Evolutionary conservation across 352 stramenopile genomes (phyloP).

Genomic region (Saprolegnia parasitica): DNA sequence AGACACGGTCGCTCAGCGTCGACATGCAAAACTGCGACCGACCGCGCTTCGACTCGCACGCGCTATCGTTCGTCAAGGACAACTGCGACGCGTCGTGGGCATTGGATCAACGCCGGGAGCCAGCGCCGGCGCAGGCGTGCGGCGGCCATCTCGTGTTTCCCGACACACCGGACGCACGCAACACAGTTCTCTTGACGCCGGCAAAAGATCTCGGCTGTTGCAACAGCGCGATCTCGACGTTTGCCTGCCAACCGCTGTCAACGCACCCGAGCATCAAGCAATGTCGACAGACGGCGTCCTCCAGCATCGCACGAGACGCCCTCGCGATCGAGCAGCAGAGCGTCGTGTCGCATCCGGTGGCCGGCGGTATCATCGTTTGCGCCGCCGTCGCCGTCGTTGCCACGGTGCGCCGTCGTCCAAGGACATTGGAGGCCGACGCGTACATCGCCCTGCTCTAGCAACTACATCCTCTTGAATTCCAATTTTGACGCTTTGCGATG

Average conservation of each 20-base stretch:
- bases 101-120: background rate
- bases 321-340: too few species aligned
- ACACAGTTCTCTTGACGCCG: background rate
- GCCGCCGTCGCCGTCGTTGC: too few species aligned
- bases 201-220: background rate
- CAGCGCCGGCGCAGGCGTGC: background rate
- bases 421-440: too few species aligned
- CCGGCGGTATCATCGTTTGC: too few species aligned
- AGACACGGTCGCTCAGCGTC: background rate
- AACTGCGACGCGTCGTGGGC: background rate
- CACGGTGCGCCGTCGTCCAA: too few species aligned
- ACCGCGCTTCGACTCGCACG: constrained; percentile 3
- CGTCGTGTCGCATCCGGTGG: too few species aligned
- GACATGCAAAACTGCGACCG: constrained; percentile 3
- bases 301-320: too few species aligned
- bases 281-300: background rate
- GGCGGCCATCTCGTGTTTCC: constrained; percentile 9
- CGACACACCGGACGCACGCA: background rate
- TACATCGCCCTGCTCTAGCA: too few species aligned
- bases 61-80: constrained; percentile 7
- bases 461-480: too few species aligned
- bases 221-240: background rate
- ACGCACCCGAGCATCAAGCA: background rate
- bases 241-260: background rate
- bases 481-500: too few species aligned